Evolutionary conservation across 2,329 filamentous ascomycete genomes (phyloP).

Genomic region (Cladosporium halotolerans): DNA sequence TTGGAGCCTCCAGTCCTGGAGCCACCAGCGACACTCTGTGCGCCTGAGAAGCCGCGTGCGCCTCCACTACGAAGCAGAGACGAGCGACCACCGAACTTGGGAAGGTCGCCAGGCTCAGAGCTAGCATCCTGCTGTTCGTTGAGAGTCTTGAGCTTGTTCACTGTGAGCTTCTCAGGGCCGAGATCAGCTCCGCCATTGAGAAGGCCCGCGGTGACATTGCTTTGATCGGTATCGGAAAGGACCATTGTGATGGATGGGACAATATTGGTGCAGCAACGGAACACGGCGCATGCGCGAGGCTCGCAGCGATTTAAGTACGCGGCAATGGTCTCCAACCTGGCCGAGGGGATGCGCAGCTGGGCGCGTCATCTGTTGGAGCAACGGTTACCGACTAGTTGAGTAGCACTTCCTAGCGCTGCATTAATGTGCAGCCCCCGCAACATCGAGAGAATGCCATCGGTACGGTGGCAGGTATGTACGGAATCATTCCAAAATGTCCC

Average conservation of each 20-base stretch:
- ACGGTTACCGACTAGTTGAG: not conserved
- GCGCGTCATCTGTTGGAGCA: not conserved
- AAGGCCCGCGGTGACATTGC: slow-evolving; percentile 3
- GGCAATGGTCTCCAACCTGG: not conserved
- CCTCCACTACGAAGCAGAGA: slow-evolving; percentile 2
- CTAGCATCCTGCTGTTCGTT: slow-evolving; percentile 16
- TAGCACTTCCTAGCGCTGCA: not conserved
- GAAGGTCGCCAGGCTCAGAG: slow-evolving; percentile 17
- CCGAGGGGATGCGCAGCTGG: not conserved
- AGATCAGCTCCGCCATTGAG: slow-evolving; percentile 4
- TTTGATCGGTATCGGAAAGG: slow-evolving; percentile 6
- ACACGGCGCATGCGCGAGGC: not conserved
- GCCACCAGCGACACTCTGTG: slow-evolving; percentile 1
- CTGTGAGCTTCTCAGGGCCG: slow-evolving; percentile 21
- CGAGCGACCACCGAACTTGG: slow-evolving; percentile 11
- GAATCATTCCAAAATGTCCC: not conserved
- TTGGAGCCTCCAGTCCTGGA: not conserved
- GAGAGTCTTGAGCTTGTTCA: slow-evolving; percentile 17
- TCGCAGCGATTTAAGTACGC: not conserved
- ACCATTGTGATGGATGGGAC: not conserved
- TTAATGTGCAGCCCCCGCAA: not conserved
- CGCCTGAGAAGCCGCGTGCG: slow-evolving; percentile 5
- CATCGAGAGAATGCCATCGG: not conserved
- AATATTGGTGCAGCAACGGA: not conserved
- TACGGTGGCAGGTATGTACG: not conserved